Evolutionary conservation across 441 rosid genomes (phyloP).

Genomic region (Populus hybrid): DNA sequence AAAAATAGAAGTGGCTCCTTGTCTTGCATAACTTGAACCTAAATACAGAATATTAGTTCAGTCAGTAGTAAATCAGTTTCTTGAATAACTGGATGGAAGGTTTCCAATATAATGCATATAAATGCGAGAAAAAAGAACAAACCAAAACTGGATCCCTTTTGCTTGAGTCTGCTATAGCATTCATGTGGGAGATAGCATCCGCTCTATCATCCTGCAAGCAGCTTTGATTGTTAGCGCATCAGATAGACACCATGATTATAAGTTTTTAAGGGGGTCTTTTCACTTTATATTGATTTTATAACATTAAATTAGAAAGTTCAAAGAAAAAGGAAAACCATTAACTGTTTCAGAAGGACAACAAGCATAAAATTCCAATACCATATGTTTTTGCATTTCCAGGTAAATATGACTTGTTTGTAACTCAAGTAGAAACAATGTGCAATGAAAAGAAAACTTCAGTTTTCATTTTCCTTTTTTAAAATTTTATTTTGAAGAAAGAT

Average conservation of each 20-base stretch:
- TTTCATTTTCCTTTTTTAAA: not conserved
- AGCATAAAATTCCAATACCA: not conserved
- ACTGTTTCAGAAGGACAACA: not conserved
- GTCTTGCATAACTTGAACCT: slow-evolving; percentile 74
- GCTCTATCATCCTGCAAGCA: slow-evolving; percentile 58
- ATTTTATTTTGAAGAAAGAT: not conserved
- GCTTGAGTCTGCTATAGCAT: slow-evolving; percentile 39
- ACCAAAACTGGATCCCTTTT: slow-evolving; percentile 54
- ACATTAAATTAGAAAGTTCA: not conserved
- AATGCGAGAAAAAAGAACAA: slow-evolving; percentile 23
- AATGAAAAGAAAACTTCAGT: not conserved
- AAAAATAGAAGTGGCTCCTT: slow-evolving; percentile 77
- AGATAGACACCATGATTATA: not conserved
- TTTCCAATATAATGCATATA: not conserved
- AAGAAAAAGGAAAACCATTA: not conserved
- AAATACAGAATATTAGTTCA: slow-evolving; percentile 21
- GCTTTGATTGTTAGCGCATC: not conserved
- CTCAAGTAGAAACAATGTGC: not conserved
- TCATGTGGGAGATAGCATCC: slow-evolving; percentile 44
- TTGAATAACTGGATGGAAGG: not conserved
- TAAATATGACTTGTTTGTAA: not conserved
- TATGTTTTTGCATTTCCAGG: not conserved
- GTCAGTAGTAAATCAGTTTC: not conserved
- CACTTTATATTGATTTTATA: not conserved
- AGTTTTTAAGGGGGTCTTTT: not conserved